phyloP scores from a whole-genome alignment of 176 grass and related monocot genomes.

The Hordeum marinum region DNA sequence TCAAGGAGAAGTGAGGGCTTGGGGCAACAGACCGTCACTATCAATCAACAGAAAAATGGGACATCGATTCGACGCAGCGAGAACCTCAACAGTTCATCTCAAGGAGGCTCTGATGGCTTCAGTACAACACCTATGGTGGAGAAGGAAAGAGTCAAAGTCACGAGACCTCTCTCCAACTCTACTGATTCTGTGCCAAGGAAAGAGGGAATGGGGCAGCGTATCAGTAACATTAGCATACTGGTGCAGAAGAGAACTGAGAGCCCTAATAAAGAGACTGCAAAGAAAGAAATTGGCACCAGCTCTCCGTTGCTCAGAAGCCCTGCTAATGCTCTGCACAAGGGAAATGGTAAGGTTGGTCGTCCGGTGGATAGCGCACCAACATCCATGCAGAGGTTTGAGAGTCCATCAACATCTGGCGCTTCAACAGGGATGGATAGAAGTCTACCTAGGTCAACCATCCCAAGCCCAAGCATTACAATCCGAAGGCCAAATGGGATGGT shows the following conservation, averaged over 20 bases:
- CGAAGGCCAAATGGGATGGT: conserved; percentile 56
- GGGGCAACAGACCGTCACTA: conserved; percentile 32
- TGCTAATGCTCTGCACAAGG: conserved; percentile 35
- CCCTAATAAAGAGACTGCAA: conserved; percentile 24
- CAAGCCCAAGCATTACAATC: conserved; percentile 55
- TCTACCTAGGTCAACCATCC: conserved; percentile 38
- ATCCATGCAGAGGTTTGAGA: conserved; percentile 41
- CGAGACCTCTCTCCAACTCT: conserved; percentile 31
- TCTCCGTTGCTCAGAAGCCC: conserved; percentile 30
- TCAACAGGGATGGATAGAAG: conserved; percentile 34
- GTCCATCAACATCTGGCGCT: conserved; percentile 27
- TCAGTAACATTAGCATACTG: conserved; percentile 51
- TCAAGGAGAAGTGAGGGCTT: conserved; percentile 47
- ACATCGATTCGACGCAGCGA: conserved; percentile 30
- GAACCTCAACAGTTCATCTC: conserved; percentile 20
- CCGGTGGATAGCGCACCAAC: conserved; percentile 26
- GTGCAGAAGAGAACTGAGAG: conserved; percentile 55
- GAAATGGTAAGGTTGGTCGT: conserved; percentile 44
- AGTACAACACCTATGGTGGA: conserved; percentile 24
- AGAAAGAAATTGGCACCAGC: conserved; percentile 32
- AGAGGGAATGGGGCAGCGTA: conserved; percentile 38
- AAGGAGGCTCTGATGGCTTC: conserved; percentile 27
- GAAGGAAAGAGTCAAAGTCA: conserved; percentile 37
- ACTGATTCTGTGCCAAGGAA: conserved; percentile 32
- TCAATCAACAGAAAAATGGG: conserved; percentile 52